Percentiles rank a stretch among this genome's conserved stretches.
Conservation (phyloP, 2,329 filamentous ascomycete species). For the Ascochyta viciae-villosae region DNA sequence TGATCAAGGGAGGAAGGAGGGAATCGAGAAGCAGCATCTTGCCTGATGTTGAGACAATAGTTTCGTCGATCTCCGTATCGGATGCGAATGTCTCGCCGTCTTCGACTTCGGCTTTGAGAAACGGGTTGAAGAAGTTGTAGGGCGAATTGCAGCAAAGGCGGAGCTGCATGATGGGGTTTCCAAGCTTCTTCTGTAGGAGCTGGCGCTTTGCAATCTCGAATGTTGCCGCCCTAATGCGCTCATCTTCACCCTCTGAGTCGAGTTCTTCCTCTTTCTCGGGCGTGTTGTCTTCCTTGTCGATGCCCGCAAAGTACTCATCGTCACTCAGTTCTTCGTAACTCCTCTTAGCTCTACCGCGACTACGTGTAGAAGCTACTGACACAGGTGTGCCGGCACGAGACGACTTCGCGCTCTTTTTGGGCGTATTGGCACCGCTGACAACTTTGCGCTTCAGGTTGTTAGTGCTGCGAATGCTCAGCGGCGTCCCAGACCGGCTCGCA, state of each 20-base stretch:
- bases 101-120: constrained; percentile 60
- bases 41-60: constrained; percentile 83
- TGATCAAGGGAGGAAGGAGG: constrained; percentile 77
- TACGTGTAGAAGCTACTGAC: constrained; percentile 58
- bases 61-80: constrained; percentile 71
- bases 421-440: constrained; percentile 53
- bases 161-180: constrained; percentile 91
- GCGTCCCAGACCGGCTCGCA: constrained; percentile 55
- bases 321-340: constrained; percentile 78
- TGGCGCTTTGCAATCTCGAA: constrained; percentile 84
- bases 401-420: constrained; percentile 76
- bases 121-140: constrained; percentile 96
- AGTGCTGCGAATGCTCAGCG: constrained; percentile 52
- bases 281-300: constrained; percentile 65
- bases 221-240: constrained; percentile 69
- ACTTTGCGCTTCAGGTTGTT: constrained; percentile 66
- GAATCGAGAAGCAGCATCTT: constrained; percentile 96
- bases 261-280: constrained; percentile 50
- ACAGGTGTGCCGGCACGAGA: constrained; percentile 77
- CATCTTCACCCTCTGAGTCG: constrained; percentile 62
- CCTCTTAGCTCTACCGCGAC: constrained; percentile 62
- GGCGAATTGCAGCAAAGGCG: constrained; percentile 92
- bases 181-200: constrained; percentile 88
- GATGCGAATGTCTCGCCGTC: constrained; percentile 54
- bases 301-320: constrained; percentile 79